Percentiles rank a stretch among this genome's conserved stretches.
These are phyloP conservation scores for Neurospora tetrasperma DNA, from an alignment of 495 filamentous ascomycete species.

Conservation along the genomic window DNA sequence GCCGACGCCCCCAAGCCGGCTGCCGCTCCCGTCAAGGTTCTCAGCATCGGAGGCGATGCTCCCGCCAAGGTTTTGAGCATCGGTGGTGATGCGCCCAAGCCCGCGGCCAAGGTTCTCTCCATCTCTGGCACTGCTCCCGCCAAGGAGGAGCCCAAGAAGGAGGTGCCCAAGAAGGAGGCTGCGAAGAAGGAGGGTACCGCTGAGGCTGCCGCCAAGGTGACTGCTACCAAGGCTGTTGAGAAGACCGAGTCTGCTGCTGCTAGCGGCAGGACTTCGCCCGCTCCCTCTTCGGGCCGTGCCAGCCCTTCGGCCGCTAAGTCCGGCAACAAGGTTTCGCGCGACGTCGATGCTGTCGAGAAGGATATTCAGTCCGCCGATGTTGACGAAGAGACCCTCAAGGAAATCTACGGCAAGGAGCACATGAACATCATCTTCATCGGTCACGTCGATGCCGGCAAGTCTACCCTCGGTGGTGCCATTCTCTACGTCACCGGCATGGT, in stretches of 20 bases:
- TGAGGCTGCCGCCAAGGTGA: constrained; percentile 48
- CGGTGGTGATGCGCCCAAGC: constrained; percentile 30
- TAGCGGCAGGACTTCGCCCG: constrained; percentile 65
- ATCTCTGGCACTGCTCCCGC: constrained; percentile 43
- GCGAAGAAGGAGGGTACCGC: constrained; percentile 32
- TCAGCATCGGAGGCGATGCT: constrained; percentile 44
- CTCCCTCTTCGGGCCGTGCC: constrained; percentile 66
- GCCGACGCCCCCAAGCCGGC: constrained; percentile 36
- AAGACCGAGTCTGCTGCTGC: constrained; percentile 69
- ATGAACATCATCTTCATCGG: constrained; percentile 98
- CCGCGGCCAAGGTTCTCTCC: constrained; percentile 59
- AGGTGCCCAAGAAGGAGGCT: constrained; percentile 28
- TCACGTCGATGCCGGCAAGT: constrained; percentile 96
- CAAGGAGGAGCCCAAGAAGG: constrained; percentile 25
- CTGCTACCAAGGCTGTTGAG: constrained; percentile 61
- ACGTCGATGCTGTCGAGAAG: constrained; percentile 74
- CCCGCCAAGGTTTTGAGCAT: constrained; percentile 39
- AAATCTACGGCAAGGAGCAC: constrained; percentile 98
- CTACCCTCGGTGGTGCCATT: constrained; percentile 85
- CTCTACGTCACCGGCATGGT: constrained; percentile 96
- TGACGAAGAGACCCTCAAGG: constrained; percentile 80
- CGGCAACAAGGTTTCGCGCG: constrained; percentile 48
- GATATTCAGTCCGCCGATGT: constrained; percentile 75
- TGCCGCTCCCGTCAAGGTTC: constrained; percentile 36
- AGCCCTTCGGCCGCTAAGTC: constrained; percentile 50